Conservation (phyloP, 2,329 filamentous ascomycete species). For the Talaromyces albobiverticillius region DNA sequence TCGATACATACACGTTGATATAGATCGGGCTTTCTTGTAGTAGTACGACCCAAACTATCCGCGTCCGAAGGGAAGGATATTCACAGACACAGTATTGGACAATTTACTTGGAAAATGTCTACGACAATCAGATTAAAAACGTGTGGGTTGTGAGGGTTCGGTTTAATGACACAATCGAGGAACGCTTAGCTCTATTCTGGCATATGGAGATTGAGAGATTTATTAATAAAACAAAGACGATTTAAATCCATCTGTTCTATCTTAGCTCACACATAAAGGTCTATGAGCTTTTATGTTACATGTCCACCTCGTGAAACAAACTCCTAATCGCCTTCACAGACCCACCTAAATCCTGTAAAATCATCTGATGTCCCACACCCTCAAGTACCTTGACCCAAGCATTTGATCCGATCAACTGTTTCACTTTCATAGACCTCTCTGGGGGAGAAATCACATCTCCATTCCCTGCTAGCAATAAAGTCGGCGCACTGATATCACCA, state of each 20-base stretch:
- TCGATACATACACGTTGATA: no score
- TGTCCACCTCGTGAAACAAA: not conserved
- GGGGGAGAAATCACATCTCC: conserved; percentile 10
- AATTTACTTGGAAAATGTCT: no score
- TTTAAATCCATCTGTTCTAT: no score
- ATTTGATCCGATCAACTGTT: conserved; percentile 2
- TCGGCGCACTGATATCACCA: not conserved
- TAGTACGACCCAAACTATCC: conserved; percentile 44
- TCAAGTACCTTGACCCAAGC: conserved; percentile 6
- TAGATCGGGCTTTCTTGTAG: conserved; percentile 54
- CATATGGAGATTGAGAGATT: no score
- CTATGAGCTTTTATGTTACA: no score
- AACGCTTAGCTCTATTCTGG: no score
- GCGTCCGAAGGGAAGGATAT: conserved; percentile 37
- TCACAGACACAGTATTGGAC: no score
- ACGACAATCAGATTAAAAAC: no score
- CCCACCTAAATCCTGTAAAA: conserved; percentile 7
- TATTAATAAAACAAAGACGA: no score
- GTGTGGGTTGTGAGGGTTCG: no score
- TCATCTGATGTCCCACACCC: conserved; percentile 9
- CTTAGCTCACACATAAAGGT: no score
- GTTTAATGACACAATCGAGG: no score
- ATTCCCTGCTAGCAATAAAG: conserved; percentile 7
- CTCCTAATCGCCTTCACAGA: conserved; percentile 5
- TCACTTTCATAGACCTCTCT: conserved; percentile 4